Conservation (phyloP, 768 basidiomycete genomes). For the Suillus sp. region DNA sequence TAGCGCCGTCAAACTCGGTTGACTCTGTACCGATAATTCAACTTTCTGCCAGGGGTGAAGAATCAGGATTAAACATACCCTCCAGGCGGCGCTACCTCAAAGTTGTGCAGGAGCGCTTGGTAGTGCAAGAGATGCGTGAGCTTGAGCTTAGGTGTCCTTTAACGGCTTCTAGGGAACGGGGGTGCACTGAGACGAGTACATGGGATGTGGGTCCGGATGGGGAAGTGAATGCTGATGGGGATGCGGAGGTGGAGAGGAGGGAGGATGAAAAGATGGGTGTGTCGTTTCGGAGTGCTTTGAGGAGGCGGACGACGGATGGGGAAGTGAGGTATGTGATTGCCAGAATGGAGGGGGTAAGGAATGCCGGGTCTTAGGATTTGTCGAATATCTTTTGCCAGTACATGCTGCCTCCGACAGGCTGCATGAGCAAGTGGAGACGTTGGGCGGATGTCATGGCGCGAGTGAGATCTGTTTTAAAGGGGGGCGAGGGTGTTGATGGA, state of each 20-base stretch:
- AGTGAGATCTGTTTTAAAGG: too few species aligned
- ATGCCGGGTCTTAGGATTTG: slow-evolving; percentile 49
- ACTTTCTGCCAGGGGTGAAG: slow-evolving; percentile 1
- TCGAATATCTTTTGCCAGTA: slow-evolving; percentile 34
- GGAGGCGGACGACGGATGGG: slow-evolving; percentile 71
- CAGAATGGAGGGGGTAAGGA: too few species aligned
- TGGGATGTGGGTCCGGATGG: slow-evolving; percentile 14
- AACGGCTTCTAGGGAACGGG: slow-evolving; percentile 8
- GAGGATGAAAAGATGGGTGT: slow-evolving; percentile 19
- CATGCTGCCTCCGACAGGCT: slow-evolving; percentile 33
- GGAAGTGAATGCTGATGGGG: slow-evolving; percentile 4
- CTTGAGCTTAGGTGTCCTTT: neutral
- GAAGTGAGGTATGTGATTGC: too few species aligned
- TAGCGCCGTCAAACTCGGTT: slow-evolving; percentile 25
- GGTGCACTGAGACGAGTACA: slow-evolving; percentile 15
- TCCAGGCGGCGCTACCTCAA: slow-evolving; percentile 27
- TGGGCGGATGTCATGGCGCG: slow-evolving; percentile 29
- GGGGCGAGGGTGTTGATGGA: slow-evolving; percentile 23
- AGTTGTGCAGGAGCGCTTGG: slow-evolving; percentile 53
- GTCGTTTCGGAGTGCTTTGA: slow-evolving; percentile 43
- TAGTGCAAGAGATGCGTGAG: slow-evolving; percentile 60
- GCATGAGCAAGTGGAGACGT: slow-evolving; percentile 31
- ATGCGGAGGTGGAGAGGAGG: slow-evolving; percentile 19
- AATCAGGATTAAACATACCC: slow-evolving; percentile 17
- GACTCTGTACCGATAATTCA: slow-evolving; percentile 9